phyloP scores from a whole-genome alignment of 495 filamentous ascomycete genomes.

The Cairneyella variabilis region DNA sequence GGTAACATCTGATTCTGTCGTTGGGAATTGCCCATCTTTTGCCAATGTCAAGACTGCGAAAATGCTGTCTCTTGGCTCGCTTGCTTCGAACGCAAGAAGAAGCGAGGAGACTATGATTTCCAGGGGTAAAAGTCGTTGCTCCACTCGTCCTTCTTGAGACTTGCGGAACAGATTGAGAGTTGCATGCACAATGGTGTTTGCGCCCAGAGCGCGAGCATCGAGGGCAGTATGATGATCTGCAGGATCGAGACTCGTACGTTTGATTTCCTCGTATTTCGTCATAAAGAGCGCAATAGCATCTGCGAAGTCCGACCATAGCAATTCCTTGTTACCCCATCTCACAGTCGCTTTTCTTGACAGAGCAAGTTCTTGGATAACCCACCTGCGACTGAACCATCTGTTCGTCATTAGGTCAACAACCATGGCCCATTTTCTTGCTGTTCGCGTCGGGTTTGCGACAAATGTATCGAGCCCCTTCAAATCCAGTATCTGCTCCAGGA shows the following conservation, averaged over 20 bases:
- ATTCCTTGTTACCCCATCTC: slow-evolving; percentile 25
- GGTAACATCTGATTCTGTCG: background rate
- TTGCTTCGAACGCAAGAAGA: slow-evolving; percentile 12
- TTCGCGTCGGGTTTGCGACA: background rate
- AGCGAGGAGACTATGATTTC: slow-evolving; percentile 9
- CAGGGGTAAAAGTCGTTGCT: slow-evolving; percentile 1
- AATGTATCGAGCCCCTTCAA: background rate
- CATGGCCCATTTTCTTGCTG: slow-evolving; percentile 24
- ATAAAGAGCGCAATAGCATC: slow-evolving; percentile 22
- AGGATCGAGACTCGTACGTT: background rate
- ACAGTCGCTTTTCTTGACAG: slow-evolving; percentile 28
- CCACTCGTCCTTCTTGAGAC: slow-evolving; percentile 2
- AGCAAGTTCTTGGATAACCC: slow-evolving; percentile 38
- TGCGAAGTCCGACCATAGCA: slow-evolving; percentile 31
- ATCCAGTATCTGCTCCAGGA: slow-evolving; percentile 4
- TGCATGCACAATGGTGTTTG: slow-evolving; percentile 34
- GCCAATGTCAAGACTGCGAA: slow-evolving; percentile 14
- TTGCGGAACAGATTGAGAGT: slow-evolving; percentile 32
- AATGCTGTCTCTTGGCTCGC: slow-evolving; percentile 12
- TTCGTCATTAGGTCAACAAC: slow-evolving; percentile 31
- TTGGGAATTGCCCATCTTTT: background rate
- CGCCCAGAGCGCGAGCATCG: slow-evolving; percentile 30
- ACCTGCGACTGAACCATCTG: slow-evolving; percentile 33
- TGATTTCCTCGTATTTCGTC: slow-evolving; percentile 9
- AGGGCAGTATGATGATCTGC: background rate